Evolutionary conservation across 139 green algal species (phyloP).

Genomic region (Micractinium conductrix): DNA sequence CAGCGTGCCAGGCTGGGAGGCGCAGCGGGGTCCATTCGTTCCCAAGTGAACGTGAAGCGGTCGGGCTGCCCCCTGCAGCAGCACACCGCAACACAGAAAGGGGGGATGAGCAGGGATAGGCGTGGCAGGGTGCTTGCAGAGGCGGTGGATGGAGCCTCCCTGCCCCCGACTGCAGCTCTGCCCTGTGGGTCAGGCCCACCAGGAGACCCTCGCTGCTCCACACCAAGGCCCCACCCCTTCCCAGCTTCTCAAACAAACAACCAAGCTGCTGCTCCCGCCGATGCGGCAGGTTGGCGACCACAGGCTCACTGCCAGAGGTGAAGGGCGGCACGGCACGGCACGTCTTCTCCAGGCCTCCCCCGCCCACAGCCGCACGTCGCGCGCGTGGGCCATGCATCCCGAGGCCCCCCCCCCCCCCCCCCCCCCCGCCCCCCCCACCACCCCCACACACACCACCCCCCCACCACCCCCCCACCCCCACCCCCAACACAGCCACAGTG

Average conservation of each 20-base stretch:
- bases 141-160: not conserved
- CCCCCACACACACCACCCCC: not conserved
- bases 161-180: too few relatives aligned
- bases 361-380: not conserved
- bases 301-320: too few relatives aligned
- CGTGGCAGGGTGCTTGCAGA: not conserved
- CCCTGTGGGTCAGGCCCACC: too few relatives aligned
- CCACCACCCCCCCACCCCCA: not conserved
- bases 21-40: slow-evolving; percentile 8
- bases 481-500: not conserved
- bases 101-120: slow-evolving; percentile 60
- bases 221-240: too few relatives aligned
- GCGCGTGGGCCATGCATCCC: not conserved
- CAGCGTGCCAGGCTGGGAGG: not conserved
- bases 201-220: too few relatives aligned
- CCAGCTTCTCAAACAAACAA: too few relatives aligned
- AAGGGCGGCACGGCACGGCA: not conserved
- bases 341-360: too few relatives aligned
- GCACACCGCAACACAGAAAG: not conserved
- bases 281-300: too few relatives aligned
- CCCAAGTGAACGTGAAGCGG: slow-evolving; percentile 35
- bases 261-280: too few relatives aligned
- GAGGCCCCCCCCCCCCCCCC: not conserved
- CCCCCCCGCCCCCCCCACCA: not conserved
- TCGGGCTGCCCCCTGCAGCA: slow-evolving; percentile 31